Evolutionary conservation across 2,329 filamentous ascomycete genomes (phyloP).

Genomic region (Penicillium palitans): DNA sequence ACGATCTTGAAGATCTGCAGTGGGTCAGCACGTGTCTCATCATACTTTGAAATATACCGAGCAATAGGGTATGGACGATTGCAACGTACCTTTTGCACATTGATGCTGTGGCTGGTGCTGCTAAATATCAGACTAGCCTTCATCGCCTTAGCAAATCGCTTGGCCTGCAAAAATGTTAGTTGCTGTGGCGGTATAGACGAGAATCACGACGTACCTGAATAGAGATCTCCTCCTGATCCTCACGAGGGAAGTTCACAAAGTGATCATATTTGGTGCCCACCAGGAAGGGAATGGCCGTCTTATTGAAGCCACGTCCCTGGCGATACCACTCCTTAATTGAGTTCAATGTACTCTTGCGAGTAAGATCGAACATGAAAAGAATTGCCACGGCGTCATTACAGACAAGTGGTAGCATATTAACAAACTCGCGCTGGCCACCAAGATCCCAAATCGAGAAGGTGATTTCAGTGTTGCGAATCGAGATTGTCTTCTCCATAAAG

Average conservation of each 20-base stretch:
- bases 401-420: constrained; percentile 99
- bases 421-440: constrained; percentile 95
- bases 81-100: constrained; percentile 84
- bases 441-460: constrained; percentile 99
- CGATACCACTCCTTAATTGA: constrained; percentile 99
- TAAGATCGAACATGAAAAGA: constrained; percentile 99
- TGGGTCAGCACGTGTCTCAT: constrained; percentile 27
- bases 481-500: constrained; percentile 99
- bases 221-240: constrained; percentile 98
- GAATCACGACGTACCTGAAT: constrained; percentile 66
- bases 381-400: constrained; percentile 99
- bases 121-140: constrained; percentile 96
- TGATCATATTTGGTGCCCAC: constrained; percentile 99
- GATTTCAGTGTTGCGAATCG: constrained; percentile 98
- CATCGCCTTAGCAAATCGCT: constrained; percentile 97
- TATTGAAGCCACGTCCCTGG: constrained; percentile 97
- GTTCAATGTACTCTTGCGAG: constrained; percentile 95
- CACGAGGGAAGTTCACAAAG: constrained; percentile 96
- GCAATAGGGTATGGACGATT: background rate
- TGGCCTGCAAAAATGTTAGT: constrained; percentile 60
- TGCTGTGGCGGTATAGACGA: background rate
- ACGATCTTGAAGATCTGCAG: constrained; percentile 98
- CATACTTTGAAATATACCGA: constrained; percentile 5
- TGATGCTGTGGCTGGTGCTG: constrained; percentile 98
- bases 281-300: constrained; percentile 97